Conservation (phyloP, 1,284 basidiomycete species). For the Vanrija humicola region DNA sequence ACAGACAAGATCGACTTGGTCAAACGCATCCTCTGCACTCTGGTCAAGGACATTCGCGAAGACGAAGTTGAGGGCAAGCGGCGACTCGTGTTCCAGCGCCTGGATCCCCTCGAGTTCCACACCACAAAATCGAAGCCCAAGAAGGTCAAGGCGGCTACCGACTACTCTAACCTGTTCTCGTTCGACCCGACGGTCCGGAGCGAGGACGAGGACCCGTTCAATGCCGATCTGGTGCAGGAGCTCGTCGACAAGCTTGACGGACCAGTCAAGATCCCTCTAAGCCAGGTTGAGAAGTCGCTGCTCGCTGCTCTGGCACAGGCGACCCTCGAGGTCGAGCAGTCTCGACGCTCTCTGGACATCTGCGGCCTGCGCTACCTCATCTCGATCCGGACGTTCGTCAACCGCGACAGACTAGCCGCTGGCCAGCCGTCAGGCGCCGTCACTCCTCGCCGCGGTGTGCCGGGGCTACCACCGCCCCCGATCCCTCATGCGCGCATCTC, state of each 20-base stretch:
- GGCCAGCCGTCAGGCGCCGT: neutral
- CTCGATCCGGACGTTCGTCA: conserved; percentile 62
- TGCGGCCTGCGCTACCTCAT: conserved; percentile 87
- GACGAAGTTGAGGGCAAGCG: conserved; percentile 33
- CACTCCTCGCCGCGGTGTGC: no score
- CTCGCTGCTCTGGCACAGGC: conserved; percentile 77
- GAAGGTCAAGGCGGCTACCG: conserved; percentile 1
- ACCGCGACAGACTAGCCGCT: conserved; percentile 27
- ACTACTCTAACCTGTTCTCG: conserved; percentile 33
- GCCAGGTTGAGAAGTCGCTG: conserved; percentile 70
- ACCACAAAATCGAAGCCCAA: conserved; percentile 5
- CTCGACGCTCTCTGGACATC: conserved; percentile 75
- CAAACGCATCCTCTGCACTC: conserved; percentile 69
- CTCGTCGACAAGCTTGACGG: conserved; percentile 64
- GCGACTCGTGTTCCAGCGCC: conserved; percentile 27
- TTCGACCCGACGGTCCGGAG: conserved; percentile 6
- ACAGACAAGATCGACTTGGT: conserved; percentile 76
- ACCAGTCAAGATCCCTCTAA: conserved; percentile 64
- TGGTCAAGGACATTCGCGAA: conserved; percentile 53
- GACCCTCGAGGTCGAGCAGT: conserved; percentile 83
- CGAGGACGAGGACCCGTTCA: conserved; percentile 61
- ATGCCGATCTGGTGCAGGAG: conserved; percentile 58
- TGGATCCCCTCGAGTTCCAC: conserved; percentile 39
- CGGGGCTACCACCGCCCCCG: neutral
- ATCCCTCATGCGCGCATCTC: conserved; percentile 33